These are phyloP conservation scores for Pseudotulostoma volvatum DNA, from an alignment of 495 filamentous ascomycete species.

Conservation along the genomic window DNA sequence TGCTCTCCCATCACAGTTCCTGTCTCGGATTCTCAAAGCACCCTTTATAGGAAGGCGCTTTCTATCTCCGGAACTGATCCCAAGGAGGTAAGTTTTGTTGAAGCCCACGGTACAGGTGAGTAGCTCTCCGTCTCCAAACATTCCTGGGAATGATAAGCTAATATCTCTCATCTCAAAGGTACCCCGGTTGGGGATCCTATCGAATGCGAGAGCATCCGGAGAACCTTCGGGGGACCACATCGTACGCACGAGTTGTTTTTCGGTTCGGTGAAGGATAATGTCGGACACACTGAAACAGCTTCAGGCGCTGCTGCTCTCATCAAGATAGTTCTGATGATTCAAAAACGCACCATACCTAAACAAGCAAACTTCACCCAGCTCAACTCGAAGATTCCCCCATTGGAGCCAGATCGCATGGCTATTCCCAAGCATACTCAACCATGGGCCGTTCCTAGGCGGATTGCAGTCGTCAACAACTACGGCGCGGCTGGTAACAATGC, in stretches of 20 bases:
- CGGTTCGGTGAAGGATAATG: constrained; percentile 31
- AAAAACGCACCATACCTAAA: constrained; percentile 22
- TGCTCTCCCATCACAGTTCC: constrained; percentile 56
- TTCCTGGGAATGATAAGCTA: too few species aligned
- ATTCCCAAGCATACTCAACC: constrained; percentile 15
- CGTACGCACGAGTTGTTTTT: constrained; percentile 10
- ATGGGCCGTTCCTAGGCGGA: constrained; percentile 20
- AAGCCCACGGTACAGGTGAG: constrained; percentile 69
- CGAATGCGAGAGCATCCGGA: constrained; percentile 33
- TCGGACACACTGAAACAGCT: constrained; percentile 36
- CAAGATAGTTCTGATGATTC: constrained; percentile 35
- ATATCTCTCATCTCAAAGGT: too few species aligned
- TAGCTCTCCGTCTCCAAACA: too few species aligned
- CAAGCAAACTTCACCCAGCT: constrained; percentile 25
- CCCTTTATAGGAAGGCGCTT: constrained; percentile 39
- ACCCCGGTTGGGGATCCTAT: constrained; percentile 56
- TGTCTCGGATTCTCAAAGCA: constrained; percentile 42
- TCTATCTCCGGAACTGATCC: constrained; percentile 41
- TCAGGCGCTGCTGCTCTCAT: constrained; percentile 30
- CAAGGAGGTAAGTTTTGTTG: constrained; percentile 49
- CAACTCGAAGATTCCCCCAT: constrained; percentile 21
- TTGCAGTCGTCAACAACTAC: constrained; percentile 32
- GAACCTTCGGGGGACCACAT: constrained; percentile 15
- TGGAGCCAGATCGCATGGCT: constrained; percentile 20
- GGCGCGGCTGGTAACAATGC: constrained; percentile 32